Evolutionary conservation across 345 rosid species (phyloP), one percentile per base, ranked within the genome.

Genomic region (Melaleuca quinquenervia): DNA sequence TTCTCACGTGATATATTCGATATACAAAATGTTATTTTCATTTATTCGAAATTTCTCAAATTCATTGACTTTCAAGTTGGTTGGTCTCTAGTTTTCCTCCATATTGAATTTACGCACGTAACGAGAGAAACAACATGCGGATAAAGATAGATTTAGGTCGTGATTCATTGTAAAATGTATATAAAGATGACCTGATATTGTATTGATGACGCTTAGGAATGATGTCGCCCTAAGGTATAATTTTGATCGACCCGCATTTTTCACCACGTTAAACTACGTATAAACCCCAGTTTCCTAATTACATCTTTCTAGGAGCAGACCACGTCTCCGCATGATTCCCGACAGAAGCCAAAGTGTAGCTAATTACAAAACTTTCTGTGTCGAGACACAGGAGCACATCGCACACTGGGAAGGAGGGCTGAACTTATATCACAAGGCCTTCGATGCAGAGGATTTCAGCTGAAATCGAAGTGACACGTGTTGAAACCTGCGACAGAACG

Each of bases 1-100:
- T 2, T 0, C 2, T 64, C 1, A 29, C 1, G 27, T 11, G 1
- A 58, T 58, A 12, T 11, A 1, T 58, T 58, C 6, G 0, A 58
- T 58, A n/a, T 1, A 26, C 0, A n/a, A 58, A 58, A 2, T 26
- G 26, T 7, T 58, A 26, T 56, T 56, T 0, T 26, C 5, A 11
- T 56, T 26, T 0, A 0, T 56, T 1, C 11, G 0, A 5, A 11
- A 58, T 15, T 2, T 32, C 13, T n/a, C 64, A n/a, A n/a, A n/a
- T n/a, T 12, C 64, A 1, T 58, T 1, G 7, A 0, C 11, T 58
- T 3, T 58, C 1, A 0, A 4, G 5, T 11, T 29, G 8, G 1
- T 32, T 0, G 1, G 0, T 32, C 18, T 0, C 0, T 3, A 64
- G 76, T 13, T 50, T 5, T 50, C 13, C 52, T 11, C 52, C 1